phyloP scores from a whole-genome alignment of 1,284 basidiomycete species.

The Sporisorium reilianum region DNA sequence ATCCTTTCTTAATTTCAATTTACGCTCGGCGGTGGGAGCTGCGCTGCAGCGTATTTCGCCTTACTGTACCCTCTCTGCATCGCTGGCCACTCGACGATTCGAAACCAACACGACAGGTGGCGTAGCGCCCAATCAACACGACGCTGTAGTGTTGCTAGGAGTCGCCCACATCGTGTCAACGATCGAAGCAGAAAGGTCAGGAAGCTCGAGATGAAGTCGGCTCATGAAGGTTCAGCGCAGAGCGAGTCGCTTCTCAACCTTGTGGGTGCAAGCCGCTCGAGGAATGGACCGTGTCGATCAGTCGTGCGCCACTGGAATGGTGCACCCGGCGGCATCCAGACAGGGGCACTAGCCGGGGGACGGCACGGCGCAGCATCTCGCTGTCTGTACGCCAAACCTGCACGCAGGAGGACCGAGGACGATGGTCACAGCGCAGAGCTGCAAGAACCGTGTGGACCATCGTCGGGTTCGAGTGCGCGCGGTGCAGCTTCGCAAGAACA shows the following conservation, averaged over 20 bases:
- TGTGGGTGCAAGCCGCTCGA: background rate
- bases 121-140: background rate
- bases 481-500: slow-evolving; percentile 1
- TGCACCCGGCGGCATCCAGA: background rate
- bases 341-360: background rate
- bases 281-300: background rate
- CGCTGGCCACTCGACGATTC: background rate
- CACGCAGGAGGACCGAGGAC: background rate
- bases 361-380: background rate
- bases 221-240: background rate
- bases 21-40: background rate
- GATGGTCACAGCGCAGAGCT: background rate
- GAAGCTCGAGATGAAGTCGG: background rate
- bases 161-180: no score
- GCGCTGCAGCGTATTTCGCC: background rate
- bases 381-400: background rate
- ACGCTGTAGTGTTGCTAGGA: no score
- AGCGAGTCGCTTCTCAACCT: background rate
- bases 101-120: background rate
- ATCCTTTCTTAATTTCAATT: background rate
- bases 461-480: no score
- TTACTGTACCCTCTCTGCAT: slow-evolving; percentile 1
- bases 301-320: background rate
- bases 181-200: no score
- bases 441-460: slow-evolving; percentile 3